phyloP scores from a whole-genome alignment of 2,329 filamentous ascomycete species.

The Xylariaceae sp. region DNA sequence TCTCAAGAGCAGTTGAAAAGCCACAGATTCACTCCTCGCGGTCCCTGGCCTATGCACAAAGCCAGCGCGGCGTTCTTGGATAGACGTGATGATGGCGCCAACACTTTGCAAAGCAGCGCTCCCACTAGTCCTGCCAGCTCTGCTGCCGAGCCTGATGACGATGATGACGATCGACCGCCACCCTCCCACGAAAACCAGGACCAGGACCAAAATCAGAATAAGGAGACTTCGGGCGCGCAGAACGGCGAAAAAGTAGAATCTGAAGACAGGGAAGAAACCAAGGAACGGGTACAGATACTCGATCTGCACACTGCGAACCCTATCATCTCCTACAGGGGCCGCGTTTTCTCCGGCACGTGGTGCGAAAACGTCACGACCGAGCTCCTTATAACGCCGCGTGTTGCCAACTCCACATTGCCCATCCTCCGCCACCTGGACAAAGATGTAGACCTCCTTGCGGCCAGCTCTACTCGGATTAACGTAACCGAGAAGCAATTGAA shows the following conservation, averaged over 20 bases:
- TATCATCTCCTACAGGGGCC: constrained; percentile 71
- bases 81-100: constrained; percentile 14
- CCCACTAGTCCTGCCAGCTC: constrained; percentile 16
- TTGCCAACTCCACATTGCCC: constrained; percentile 38
- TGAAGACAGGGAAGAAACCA: constrained; percentile 20
- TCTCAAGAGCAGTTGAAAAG: constrained; percentile 37
- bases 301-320: constrained; percentile 73
- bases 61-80: constrained; percentile 24
- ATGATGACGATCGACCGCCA: constrained; percentile 20
- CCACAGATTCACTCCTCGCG: constrained; percentile 32
- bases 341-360: constrained; percentile 77
- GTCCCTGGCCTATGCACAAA: constrained; percentile 44
- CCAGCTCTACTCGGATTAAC: constrained; percentile 63
- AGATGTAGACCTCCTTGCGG: constrained; percentile 66
- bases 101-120: constrained; percentile 9
- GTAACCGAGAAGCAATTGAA: constrained; percentile 59
- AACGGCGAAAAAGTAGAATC: not conserved
- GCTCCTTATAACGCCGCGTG: constrained; percentile 60
- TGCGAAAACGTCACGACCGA: constrained; percentile 79
- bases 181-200: constrained; percentile 13
- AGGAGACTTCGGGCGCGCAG: not conserved
- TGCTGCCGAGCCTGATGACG: constrained; percentile 21
- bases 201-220: not conserved
- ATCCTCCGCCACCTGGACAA: constrained; percentile 47
- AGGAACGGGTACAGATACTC: constrained; percentile 67